phyloP scores from a whole-genome alignment of 148 eudicot species.

The Rhododendron molle region DNA sequence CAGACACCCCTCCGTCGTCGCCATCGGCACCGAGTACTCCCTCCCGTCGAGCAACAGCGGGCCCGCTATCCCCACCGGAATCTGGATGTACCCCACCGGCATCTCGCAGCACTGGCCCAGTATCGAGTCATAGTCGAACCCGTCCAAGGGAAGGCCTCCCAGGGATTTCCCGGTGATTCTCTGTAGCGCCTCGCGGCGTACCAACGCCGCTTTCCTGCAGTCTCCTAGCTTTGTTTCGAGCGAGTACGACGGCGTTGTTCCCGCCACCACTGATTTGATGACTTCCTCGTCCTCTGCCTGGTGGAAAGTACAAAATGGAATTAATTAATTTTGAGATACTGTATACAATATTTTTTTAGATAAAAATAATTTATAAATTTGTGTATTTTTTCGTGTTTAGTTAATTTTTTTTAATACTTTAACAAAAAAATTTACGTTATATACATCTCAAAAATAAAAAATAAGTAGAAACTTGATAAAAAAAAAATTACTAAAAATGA shows the following conservation, averaged over 20 bases:
- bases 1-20: constrained; percentile 46
- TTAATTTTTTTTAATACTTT: too few species aligned
- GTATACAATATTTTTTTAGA: too few species aligned
- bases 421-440: too few species aligned
- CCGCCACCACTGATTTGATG: constrained; percentile 33
- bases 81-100: constrained; percentile 47
- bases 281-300: constrained; percentile 34
- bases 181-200: constrained; percentile 34
- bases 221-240: constrained; percentile 43
- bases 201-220: constrained; percentile 30
- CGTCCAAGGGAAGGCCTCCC: constrained; percentile 30
- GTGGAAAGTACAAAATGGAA: neutral
- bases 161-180: constrained; percentile 29
- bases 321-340: too few species aligned
- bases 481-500: too few species aligned
- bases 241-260: constrained; percentile 32
- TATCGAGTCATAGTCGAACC: constrained; percentile 41
- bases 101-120: constrained; percentile 50
- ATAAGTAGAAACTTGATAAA: too few species aligned
- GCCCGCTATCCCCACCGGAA: constrained; percentile 49
- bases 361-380: too few species aligned
- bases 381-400: too few species aligned
- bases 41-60: constrained; percentile 39
- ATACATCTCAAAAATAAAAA: too few species aligned
- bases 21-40: constrained; percentile 48